Conservation (phyloP, 257 asterid genomes). For the Scutellaria minor region DNA sequence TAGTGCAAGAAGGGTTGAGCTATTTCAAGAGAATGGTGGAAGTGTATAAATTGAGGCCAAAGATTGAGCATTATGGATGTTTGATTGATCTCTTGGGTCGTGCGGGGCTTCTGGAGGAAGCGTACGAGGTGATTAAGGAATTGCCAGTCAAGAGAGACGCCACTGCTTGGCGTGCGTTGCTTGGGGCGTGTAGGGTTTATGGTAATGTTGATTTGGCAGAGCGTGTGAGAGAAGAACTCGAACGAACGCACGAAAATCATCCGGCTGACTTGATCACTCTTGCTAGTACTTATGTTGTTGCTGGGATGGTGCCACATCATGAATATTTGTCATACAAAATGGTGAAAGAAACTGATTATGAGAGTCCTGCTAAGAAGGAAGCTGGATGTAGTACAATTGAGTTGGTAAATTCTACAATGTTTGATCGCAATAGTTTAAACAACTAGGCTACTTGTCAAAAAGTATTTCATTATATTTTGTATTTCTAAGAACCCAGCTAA, state of each 20-base stretch:
- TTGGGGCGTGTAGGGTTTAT: slow-evolving; percentile 66
- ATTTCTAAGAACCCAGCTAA: too few relatives aligned
- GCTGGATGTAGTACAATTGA: slow-evolving; percentile 56
- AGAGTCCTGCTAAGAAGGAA: slow-evolving; percentile 44
- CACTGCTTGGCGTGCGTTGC: slow-evolving; percentile 68
- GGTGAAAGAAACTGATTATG: slow-evolving; percentile 33
- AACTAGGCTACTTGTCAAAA: too few relatives aligned
- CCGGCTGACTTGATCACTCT: slow-evolving; percentile 54
- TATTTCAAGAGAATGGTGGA: slow-evolving; percentile 60
- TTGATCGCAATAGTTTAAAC: too few relatives aligned
- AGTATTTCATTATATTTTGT: too few relatives aligned
- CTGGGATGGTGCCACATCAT: slow-evolving; percentile 49
- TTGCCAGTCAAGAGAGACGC: slow-evolving; percentile 57
- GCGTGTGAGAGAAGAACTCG: slow-evolving; percentile 51
- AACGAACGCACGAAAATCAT: slow-evolving; percentile 45
- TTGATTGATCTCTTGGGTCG: slow-evolving; percentile 65
- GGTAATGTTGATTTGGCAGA: slow-evolving; percentile 59
- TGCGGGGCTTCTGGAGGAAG: slow-evolving; percentile 65
- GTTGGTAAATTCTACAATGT: neutral
- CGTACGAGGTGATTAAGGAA: slow-evolving; percentile 49
- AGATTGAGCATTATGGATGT: slow-evolving; percentile 71
- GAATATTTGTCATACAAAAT: neutral
- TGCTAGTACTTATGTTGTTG: slow-evolving; percentile 49
- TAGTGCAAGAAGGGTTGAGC: slow-evolving; percentile 53
- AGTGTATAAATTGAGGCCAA: slow-evolving; percentile 49